Evolutionary conservation across 768 basidiomycete genomes (phyloP), one percentile per base, ranked within the genome.

Genomic region (Pleurotus djamor): DNA sequence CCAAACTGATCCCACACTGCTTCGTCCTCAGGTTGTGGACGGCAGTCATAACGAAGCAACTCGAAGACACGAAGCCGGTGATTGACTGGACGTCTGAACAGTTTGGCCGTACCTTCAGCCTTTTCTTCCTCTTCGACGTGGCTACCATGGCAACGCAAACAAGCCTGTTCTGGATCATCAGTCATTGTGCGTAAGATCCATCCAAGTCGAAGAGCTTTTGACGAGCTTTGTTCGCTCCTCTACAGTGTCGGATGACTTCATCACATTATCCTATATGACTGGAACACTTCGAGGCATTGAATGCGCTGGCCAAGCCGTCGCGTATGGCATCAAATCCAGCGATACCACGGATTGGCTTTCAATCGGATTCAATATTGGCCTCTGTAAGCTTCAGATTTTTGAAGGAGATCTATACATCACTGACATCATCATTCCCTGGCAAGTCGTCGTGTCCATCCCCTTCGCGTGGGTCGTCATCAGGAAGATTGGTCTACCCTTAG

Each of bases 91-190:
- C 69, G 9, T 71, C 72, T 2, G 61, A 63, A 28, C 60, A 69
- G 38, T 73, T 73, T 47, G 68, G 62, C 6, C 68, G 66, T 45
- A 71, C 69, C 5, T 73, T 73, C 58, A 51, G 62, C 4, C 60
- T 73, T 33, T 71, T 71, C 60, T 56, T 73, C 28, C 65, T 71
- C 41, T 73, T 73, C 35, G 71, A 73, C 52, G 62, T 71, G 21
- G 71, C 66, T 28, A 71, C 72, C 33, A 71, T 73, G 71, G 71
- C 70, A 5, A 73, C 72, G 0, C 72, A 73, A 48, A 72, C 70
- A n/a, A 59, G 50, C 48, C 52, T 73, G 21, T 73, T 68, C 63
- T 73, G 71, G 70, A 69, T 73, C 38, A 69, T 73, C 44, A 61
- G 62, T 7, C 69, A 71, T 28, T 71, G 71, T 72, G 47, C n/a